These are phyloP conservation scores for Penicillium palitans DNA, from an alignment of 2,329 filamentous ascomycete genomes.

Conservation along the genomic window DNA sequence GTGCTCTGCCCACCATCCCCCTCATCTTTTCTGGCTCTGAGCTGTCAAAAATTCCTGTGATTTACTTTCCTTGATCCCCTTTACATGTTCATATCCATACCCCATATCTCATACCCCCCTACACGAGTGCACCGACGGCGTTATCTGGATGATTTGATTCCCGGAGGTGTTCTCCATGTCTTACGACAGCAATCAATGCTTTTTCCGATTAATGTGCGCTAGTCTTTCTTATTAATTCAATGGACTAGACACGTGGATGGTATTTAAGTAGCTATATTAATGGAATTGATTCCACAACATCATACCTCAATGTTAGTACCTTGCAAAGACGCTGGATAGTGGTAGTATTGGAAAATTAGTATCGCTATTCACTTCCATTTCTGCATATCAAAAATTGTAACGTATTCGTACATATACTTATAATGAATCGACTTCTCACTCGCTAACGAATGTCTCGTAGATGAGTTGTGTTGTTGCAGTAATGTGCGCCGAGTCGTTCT, in stretches of 20 bases:
- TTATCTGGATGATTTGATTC: slow-evolving; percentile 24
- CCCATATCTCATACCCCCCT: slow-evolving; percentile 8
- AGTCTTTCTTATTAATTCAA: slow-evolving; percentile 5
- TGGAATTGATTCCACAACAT: neutral
- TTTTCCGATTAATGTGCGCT: slow-evolving; percentile 16
- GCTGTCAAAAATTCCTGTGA: slow-evolving; percentile 21
- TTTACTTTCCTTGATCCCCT: slow-evolving; percentile 19
- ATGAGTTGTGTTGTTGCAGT: neutral
- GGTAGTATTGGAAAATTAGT: neutral
- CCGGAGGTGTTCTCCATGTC: slow-evolving; percentile 22
- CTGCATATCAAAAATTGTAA: neutral
- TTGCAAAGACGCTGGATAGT: too few species aligned
- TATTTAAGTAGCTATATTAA: neutral
- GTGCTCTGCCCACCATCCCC: slow-evolving; percentile 15
- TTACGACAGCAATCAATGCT: slow-evolving; percentile 22
- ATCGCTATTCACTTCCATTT: neutral
- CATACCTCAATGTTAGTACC: neutral
- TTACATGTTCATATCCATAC: slow-evolving; percentile 19
- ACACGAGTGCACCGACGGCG: slow-evolving; percentile 27
- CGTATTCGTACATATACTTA: neutral
- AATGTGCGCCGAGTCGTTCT: neutral
- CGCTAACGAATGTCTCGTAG: neutral
- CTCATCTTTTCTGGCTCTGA: slow-evolving; percentile 11
- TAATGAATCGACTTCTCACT: neutral
- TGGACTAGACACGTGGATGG: slow-evolving; percentile 5